Percentiles rank a stretch among this genome's conserved stretches.
Evolutionary conservation across 306 rosid species (phyloP).

Genomic region (Coriaria nepalensis): DNA sequence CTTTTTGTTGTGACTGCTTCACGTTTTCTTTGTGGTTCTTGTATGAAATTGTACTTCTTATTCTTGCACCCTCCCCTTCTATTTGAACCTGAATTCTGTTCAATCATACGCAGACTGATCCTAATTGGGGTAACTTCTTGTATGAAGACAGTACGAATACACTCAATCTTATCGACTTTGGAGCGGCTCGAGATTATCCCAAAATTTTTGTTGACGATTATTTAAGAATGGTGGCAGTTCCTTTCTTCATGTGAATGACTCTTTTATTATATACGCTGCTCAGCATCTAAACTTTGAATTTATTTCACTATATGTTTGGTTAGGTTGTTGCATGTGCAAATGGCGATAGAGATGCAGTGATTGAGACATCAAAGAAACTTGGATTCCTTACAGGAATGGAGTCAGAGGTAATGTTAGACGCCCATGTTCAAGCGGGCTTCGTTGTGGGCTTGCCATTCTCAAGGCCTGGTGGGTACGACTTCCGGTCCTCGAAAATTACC

Average conservation of each 20-base stretch:
- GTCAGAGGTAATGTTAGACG: constrained; percentile 80
- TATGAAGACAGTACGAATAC: constrained; percentile 49
- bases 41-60: no score
- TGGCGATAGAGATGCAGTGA: constrained; percentile 45
- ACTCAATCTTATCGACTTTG: constrained; percentile 84
- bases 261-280: no score
- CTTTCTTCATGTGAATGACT: constrained; percentile 4
- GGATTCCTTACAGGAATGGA: constrained; percentile 84
- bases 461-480: constrained; percentile 52
- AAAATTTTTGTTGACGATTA: constrained; percentile 77
- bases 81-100: no score
- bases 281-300: no score
- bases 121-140: constrained; percentile 95
- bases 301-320: constrained; percentile 10
- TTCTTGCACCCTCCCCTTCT: no score
- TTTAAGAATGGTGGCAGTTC: constrained; percentile 61
- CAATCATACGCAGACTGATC: constrained; percentile 73
- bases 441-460: constrained; percentile 89
- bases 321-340: constrained; percentile 87
- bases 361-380: constrained; percentile 87
- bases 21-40: no score
- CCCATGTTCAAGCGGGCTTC: constrained; percentile 90
- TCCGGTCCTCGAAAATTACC: constrained; percentile 51
- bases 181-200: constrained; percentile 84
- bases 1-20: no score